A percentile compares a stretch with the other conserved stretches of the same genome.
Conservation (phyloP, 129 eudicot genomes). For the Arctium lappa region DNA sequence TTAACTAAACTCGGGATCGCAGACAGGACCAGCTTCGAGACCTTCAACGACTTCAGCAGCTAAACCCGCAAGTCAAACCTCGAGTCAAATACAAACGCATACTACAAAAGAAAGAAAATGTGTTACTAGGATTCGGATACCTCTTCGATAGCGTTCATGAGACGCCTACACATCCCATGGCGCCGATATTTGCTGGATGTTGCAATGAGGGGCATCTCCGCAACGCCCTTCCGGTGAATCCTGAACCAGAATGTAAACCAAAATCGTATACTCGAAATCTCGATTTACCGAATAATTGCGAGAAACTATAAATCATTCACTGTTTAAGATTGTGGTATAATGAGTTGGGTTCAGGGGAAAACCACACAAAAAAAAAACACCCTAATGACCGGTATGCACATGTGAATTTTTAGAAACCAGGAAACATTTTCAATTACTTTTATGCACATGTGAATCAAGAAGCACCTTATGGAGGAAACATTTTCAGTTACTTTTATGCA, state of each 20-base stretch:
- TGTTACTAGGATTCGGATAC: conserved; percentile 25
- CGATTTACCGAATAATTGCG: neutral
- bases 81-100: neutral
- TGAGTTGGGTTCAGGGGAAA: neutral
- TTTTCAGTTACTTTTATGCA: too few relatives aligned
- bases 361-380: neutral
- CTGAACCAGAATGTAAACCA: conserved; percentile 31
- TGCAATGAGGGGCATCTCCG: conserved; percentile 94
- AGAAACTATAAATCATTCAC: neutral
- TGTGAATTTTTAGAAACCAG: neutral
- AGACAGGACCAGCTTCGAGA: conserved; percentile 79
- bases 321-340: neutral
- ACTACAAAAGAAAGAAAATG: neutral
- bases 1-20: conserved; percentile 72
- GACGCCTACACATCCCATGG: conserved; percentile 96
- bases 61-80: conserved; percentile 20
- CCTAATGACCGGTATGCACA: neutral
- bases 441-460: neutral
- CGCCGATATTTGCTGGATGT: conserved; percentile 87
- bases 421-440: too few relatives aligned
- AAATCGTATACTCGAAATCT: neutral
- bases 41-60: conserved; percentile 79
- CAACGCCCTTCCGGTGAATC: conserved; percentile 79
- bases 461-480: conserved; percentile 64
- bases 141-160: conserved; percentile 73